Percentiles rank a stretch among this genome's conserved stretches.
Evolutionary conservation across 208 protist species (phyloP).

Genomic region (Acanthamoeba sp.): DNA sequence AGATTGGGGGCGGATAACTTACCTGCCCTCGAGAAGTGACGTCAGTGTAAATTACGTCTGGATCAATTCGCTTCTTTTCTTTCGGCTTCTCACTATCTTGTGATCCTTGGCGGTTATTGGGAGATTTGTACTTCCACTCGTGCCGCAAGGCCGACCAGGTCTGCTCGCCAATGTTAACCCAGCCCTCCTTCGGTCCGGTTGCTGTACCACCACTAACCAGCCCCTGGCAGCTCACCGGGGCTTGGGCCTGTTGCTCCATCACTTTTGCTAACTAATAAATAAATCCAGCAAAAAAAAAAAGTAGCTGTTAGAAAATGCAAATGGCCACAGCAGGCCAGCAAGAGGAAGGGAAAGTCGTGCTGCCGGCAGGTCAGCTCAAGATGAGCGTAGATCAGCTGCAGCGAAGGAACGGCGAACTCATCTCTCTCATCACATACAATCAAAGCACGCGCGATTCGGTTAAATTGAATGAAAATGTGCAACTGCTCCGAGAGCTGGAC

Average conservation of each 20-base stretch:
- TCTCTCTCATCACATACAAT: neutral
- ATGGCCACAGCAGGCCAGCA: neutral
- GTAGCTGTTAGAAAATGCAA: neutral
- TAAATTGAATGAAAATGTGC: constrained; percentile 33
- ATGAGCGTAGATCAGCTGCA: constrained; percentile 15
- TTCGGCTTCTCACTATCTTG: neutral
- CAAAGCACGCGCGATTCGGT: neutral
- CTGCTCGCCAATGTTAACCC: constrained; percentile 74
- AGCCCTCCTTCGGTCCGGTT: neutral
- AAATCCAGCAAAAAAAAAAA: neutral
- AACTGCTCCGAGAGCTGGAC: neutral
- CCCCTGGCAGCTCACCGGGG: neutral
- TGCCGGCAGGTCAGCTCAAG: neutral
- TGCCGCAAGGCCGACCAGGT: constrained; percentile 70
- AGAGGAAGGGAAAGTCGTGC: neutral
- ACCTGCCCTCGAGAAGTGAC: constrained; percentile 70
- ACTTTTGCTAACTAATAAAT: neutral
- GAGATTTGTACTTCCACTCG: constrained; percentile 66
- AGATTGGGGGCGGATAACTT: neutral
- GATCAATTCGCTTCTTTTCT: constrained; percentile 47
- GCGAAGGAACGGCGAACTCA: neutral
- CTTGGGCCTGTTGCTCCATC: neutral
- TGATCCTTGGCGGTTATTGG: neutral
- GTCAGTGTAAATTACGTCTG: constrained; percentile 58
- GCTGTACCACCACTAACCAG: neutral